Base-by-base conservation (phyloP, 1,284 basidiomycete species). In the Veloboletus limbatus region DNA sequence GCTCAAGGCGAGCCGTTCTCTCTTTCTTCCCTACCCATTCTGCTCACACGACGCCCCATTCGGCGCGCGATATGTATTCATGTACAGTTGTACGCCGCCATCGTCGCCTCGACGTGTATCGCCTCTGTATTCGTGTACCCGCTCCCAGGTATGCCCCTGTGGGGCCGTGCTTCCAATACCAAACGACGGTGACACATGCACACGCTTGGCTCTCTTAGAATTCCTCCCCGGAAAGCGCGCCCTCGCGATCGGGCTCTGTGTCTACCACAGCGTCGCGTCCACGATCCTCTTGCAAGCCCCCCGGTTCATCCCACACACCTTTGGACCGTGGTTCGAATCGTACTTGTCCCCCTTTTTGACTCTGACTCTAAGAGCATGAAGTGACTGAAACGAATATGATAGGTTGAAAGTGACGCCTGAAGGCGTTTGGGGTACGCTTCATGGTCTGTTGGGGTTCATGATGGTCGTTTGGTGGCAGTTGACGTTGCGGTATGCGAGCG, bases 211-310 rank as follows among this genome's bases (percentile, higher is more conserved):
- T n/a, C n/a, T n/a, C n/a, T n/a, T n/a, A 81, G 89, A 92, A 57
- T 90, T 88, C 65, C 69, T 92, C 4, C 90, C 90, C 0, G 88
- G 88, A 8, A 92, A 92, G 68, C 80, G 89, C 14, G 90, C 87
- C 0, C 68, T 89, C 3, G 89, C 86, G 1, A 81, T 92, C 40
- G 79, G 75, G 11, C 74, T 92, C 6, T 82, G 85, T 49, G 58
- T 91, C 10, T 92, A 92, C 64, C 90, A 92, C 62, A 82, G 75
- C 54, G 69, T 83, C 21, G 77, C 77, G 30, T 88, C 88, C 1
- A 88, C 87, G 0, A 68, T 91, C 32, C 76, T 92, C 40, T 84
- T 80, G 63, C 79, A 86, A 53, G 76, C 85, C 1, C 88, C 88
- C 1, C 79, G 88, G 20, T 86, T 92, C 60, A 83, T 92, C 48